A percentile compares a stretch with the other conserved stretches of the same genome.
Evolutionary conservation across 306 rosid genomes (phyloP).

Genomic region (Carpinus fangiana): DNA sequence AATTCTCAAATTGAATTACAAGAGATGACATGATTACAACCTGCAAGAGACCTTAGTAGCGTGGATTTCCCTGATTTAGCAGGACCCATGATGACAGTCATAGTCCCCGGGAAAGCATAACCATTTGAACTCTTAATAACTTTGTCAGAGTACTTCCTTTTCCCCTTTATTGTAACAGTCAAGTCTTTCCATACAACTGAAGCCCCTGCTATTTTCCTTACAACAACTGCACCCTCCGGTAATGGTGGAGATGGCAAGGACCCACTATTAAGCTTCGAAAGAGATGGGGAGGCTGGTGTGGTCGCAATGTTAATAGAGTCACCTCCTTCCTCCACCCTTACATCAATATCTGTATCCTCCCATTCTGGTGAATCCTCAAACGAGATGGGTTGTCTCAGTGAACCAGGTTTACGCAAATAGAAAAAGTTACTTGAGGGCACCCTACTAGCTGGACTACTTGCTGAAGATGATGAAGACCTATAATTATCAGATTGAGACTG

Average conservation of each 20-base stretch:
- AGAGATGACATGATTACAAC: constrained; percentile 40
- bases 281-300: constrained; percentile 87
- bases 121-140: constrained; percentile 96
- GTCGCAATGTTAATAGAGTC: constrained; percentile 78
- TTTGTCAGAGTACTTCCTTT: constrained; percentile 91
- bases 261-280: constrained; percentile 84
- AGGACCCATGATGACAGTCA: constrained; percentile 98
- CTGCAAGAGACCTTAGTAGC: constrained; percentile 84
- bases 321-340: constrained; percentile 81
- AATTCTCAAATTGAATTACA: constrained; percentile 21
- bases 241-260: constrained; percentile 85
- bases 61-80: constrained; percentile 96
- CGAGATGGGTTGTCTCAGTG: constrained; percentile 91
- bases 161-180: constrained; percentile 88
- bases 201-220: constrained; percentile 81
- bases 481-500: constrained; percentile 92
- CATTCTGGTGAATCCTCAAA: constrained; percentile 99
- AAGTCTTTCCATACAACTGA: constrained; percentile 94
- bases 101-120: constrained; percentile 94
- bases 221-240: constrained; percentile 63
- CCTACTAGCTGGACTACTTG: constrained; percentile 96
- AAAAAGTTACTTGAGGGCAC: constrained; percentile 97
- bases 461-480: constrained; percentile 94
- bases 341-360: constrained; percentile 84
- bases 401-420: constrained; percentile 93